Evolutionary conservation across 2,329 filamentous ascomycete species (phyloP).

Genomic region (Colletotrichum sp.): DNA sequence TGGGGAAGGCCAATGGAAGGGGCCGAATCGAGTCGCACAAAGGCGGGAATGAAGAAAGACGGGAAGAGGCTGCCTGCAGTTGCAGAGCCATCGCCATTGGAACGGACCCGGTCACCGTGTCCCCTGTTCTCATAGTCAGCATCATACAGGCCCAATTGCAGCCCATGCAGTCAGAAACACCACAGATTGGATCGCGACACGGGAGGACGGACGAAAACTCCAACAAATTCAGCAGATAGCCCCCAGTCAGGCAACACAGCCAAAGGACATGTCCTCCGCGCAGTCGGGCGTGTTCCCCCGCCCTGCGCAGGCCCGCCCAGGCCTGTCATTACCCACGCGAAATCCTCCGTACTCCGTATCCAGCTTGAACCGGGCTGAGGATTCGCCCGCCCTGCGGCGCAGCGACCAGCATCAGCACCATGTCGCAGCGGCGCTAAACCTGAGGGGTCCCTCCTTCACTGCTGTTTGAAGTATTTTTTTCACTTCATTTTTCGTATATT

Average conservation of each 20-base stretch:
- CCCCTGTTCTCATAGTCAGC: not conserved
- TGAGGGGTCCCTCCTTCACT: not conserved
- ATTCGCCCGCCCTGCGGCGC: not conserved
- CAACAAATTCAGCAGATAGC: not conserved
- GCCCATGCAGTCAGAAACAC: not conserved
- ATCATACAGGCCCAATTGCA: not conserved
- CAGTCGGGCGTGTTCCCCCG: constrained; percentile 2
- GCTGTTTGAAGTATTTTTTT: not conserved
- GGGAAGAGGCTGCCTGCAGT: not conserved
- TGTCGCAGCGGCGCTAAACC: not conserved
- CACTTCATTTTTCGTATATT: not conserved
- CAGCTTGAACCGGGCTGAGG: not conserved
- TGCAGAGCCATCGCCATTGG: not conserved
- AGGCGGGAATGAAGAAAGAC: not conserved
- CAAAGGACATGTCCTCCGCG: not conserved
- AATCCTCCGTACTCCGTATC: not conserved
- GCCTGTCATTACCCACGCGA: not conserved
- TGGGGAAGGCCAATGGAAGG: not conserved
- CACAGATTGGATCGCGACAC: not conserved
- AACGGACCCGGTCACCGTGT: not conserved
- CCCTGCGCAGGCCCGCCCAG: not conserved
- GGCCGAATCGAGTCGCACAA: not conserved
- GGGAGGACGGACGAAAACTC: not conserved
- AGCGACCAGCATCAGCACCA: not conserved
- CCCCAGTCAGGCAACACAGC: not conserved